Evolutionary conservation across 2,329 filamentous ascomycete species (phyloP).

Genomic region (Aspergillus spinulosporus): DNA sequence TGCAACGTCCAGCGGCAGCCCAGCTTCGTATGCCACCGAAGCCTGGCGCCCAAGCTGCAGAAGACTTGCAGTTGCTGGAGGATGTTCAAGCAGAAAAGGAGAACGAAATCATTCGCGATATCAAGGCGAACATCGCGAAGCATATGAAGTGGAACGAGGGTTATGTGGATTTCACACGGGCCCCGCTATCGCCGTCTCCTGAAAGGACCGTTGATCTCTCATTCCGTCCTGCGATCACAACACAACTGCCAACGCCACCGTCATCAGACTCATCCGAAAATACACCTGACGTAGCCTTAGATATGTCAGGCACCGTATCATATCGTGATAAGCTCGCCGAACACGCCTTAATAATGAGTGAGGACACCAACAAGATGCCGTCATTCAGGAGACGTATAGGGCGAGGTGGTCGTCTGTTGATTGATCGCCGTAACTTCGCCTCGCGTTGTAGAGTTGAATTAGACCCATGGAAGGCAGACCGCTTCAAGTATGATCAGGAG

Average conservation of each 20-base stretch:
- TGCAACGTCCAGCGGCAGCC: conserved; percentile 62
- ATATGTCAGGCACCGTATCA: conserved; percentile 34
- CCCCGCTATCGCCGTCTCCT: conserved; percentile 76
- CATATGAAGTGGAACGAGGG: conserved; percentile 90
- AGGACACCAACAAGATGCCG: conserved; percentile 52
- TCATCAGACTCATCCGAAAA: conserved; percentile 51
- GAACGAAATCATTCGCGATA: conserved; percentile 74
- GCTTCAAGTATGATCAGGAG: conserved; percentile 85
- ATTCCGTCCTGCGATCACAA: conserved; percentile 68
- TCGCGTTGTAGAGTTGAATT: conserved; percentile 51
- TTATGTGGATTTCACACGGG: conserved; percentile 83
- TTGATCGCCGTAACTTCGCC: conserved; percentile 75
- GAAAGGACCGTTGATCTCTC: conserved; percentile 62
- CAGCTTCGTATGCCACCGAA: conserved; percentile 70
- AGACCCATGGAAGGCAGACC: conserved; percentile 58
- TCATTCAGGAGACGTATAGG: conserved; percentile 83
- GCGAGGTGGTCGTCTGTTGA: conserved; percentile 79
- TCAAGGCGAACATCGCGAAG: conserved; percentile 83
- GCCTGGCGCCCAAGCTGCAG: conserved; percentile 71
- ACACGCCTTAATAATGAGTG: conserved; percentile 46
- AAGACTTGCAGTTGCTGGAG: conserved; percentile 74
- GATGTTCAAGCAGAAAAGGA: conserved; percentile 80
- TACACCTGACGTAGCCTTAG: conserved; percentile 40
- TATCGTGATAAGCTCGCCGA: conserved; percentile 42
- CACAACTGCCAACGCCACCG: conserved; percentile 60